Evolutionary conservation across 2,329 filamentous ascomycete species (phyloP).

Genomic region (Stagonosporopsis vannaccii): DNA sequence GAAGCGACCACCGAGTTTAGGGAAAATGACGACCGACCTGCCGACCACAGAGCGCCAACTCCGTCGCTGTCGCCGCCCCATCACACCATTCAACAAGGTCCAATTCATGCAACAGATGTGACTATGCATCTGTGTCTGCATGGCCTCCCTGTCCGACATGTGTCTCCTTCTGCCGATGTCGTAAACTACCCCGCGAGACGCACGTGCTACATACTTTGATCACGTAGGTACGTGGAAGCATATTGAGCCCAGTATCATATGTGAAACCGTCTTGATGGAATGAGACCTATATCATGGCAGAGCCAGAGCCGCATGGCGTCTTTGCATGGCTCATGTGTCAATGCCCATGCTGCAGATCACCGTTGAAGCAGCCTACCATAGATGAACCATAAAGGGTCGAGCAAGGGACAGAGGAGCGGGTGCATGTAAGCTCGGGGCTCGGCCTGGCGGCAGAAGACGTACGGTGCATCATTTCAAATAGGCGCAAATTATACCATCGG

Average conservation of each 20-base stretch:
- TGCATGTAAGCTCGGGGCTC: conserved; percentile 23
- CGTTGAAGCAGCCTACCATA: conserved; percentile 28
- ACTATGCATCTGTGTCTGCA: conserved; percentile 28
- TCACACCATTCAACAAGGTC: conserved; percentile 24
- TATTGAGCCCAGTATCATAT: conserved; percentile 2
- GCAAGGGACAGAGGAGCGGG: conserved; percentile 19
- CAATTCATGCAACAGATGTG: conserved; percentile 25
- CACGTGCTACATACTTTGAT: conserved; percentile 7
- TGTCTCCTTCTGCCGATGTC: conserved; percentile 17
- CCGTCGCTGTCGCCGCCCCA: conserved; percentile 19
- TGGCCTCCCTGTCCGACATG: conserved; percentile 22
- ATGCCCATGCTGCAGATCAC: conserved; percentile 35
- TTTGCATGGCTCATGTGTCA: conserved; percentile 37
- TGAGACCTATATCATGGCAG: conserved; percentile 10
- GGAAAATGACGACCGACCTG: conserved; percentile 23
- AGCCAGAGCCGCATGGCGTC: conserved; percentile 41
- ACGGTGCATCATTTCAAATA: conserved; percentile 29
- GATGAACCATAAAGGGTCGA: conserved; percentile 18
- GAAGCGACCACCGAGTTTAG: conserved; percentile 30
- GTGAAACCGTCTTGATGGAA: conserved; percentile 7
- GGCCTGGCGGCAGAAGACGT: conserved; percentile 32
- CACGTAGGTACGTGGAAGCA: conserved; percentile 2
- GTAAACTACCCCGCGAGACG: conserved; percentile 8
- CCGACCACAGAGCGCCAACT: conserved; percentile 25
- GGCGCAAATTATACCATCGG: conserved; percentile 29